phyloP scores from a whole-genome alignment of 1,284 basidiomycete species.

The Cystobasidiaceae sp. region DNA sequence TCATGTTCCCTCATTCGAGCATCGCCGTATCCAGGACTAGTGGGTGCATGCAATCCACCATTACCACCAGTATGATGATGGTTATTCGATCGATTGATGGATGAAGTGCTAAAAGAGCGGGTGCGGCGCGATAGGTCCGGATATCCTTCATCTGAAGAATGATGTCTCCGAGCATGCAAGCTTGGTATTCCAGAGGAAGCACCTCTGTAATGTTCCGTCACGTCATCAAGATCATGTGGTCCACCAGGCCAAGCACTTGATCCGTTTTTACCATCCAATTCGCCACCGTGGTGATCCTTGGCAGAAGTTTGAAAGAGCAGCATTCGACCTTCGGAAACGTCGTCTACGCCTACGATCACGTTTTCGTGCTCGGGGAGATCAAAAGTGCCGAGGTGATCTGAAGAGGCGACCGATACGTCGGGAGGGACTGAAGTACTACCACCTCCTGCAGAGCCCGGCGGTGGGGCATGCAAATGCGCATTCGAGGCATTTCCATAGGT shows the following conservation, averaged over 20 bases:
- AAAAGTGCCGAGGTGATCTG: too few relatives aligned
- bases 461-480: too few relatives aligned
- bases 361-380: too few relatives aligned
- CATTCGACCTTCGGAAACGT: constrained; percentile 3
- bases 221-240: not conserved
- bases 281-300: not conserved
- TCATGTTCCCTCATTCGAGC: not conserved
- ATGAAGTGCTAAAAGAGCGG: constrained; percentile 3
- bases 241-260: not conserved
- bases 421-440: too few relatives aligned
- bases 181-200: constrained; percentile 30
- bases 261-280: not conserved
- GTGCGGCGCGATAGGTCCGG: not conserved
- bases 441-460: too few relatives aligned
- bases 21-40: constrained; percentile 8
- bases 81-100: not conserved
- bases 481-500: too few relatives aligned
- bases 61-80: not conserved
- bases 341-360: not conserved
- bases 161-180: constrained; percentile 15
- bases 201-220: constrained; percentile 25
- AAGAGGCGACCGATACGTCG: too few relatives aligned
- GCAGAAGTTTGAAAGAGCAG: not conserved
- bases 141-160: constrained; percentile 9
- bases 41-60: too few relatives aligned